Conservation (phyloP, 140 eudicot genomes). For the Stevia rebaudiana region DNA sequence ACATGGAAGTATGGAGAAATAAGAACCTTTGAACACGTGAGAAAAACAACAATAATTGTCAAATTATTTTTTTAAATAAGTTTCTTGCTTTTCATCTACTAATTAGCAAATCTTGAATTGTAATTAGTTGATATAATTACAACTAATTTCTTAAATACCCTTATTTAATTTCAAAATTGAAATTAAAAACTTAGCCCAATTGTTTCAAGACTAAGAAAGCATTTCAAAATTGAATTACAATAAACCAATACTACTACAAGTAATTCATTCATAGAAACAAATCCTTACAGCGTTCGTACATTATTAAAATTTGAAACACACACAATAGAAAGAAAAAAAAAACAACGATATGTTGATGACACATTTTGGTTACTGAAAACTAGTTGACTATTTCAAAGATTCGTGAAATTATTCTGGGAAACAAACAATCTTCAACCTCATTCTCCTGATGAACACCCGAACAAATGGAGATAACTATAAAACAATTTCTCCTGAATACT, state of each 20-base stretch:
- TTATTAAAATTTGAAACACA: slow-evolving; percentile 16
- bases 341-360: slow-evolving; percentile 18
- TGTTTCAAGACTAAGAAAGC: background rate
- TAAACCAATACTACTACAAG: slow-evolving; percentile 26
- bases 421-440: slow-evolving; percentile 20
- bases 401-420: slow-evolving; percentile 27
- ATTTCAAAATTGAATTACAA: slow-evolving; percentile 6
- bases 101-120: too few species aligned
- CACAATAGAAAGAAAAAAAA: too few species aligned
- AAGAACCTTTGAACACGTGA: too few species aligned
- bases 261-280: slow-evolving; percentile 35
- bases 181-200: background rate
- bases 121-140: background rate
- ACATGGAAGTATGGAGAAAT: too few species aligned
- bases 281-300: slow-evolving; percentile 28
- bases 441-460: slow-evolving; percentile 13
- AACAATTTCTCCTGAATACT: slow-evolving; percentile 20
- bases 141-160: background rate
- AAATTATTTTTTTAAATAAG: too few species aligned
- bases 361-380: slow-evolving; percentile 16
- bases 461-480: slow-evolving; percentile 20
- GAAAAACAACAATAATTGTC: too few species aligned
- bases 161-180: background rate
- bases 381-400: slow-evolving; percentile 10
- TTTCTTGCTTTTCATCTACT: too few species aligned